Base-by-base conservation (phyloP, 2,329 filamentous ascomycete genomes). In the Tothia fuscella region DNA sequence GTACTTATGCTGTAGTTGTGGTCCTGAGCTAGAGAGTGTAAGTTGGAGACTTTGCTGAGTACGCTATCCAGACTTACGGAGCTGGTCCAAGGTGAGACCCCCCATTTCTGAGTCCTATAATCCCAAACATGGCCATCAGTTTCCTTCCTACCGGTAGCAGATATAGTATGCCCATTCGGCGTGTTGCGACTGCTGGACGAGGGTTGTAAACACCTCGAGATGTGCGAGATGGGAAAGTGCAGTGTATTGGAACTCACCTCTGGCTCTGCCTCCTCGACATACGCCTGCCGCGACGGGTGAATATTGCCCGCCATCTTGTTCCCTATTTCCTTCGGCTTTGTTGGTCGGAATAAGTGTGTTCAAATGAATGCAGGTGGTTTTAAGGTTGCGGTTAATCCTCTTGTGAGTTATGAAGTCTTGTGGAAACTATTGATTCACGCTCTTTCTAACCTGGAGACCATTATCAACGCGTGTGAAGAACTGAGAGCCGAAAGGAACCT, bases 251-350 rank as follows among this genome's bases (percentile, higher is more conserved):
- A 22, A 55, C 74, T 68, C 71, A 82, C 80, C 68, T 80, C 73
- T 41, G 71, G 63, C 56, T 76, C 70, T 32, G 68, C 78, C 57
- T 95, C 89, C 70, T 96, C 89, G 49, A 96, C 87, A 62, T 93
- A 95, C 31, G 89, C 89, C 63, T 89, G 82, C 50, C 91, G 77
- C 59, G 89, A 78, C 45, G 89, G 89, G 68, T 95, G 89, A 67
- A 93, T 72, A 17, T 40, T 40, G n/a, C n/a, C n/a, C 13, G 41
- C 41, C 35, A 40, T 44, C 10, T 13, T 40, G 36, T 9, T 14
- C 26, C 10, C 26, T 29, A 14, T 14, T 29, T 14, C 26, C 10
- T 14, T 14, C 26, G 26, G 10, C 10, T 14, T 29, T 14, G n/a
- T n/a, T n/a, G n/a, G n/a, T n/a, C n/a, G n/a, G n/a, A n/a, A n/a